Base-by-base conservation (phyloP, 495 filamentous ascomycete species). In the Endocarpon pusillum region DNA sequence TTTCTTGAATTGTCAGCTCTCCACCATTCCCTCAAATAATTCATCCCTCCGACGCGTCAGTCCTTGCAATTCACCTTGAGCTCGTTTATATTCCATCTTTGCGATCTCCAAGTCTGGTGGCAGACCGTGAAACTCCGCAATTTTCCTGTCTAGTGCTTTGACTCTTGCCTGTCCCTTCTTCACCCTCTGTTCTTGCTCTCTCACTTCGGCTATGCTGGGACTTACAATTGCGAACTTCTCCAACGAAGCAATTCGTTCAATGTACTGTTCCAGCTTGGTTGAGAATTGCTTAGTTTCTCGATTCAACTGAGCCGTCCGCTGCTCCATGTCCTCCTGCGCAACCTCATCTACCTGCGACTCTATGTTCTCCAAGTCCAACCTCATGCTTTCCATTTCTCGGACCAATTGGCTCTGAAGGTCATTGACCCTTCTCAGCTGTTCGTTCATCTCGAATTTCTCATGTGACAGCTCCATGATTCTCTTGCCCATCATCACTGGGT, bases 51-150 rank as follows among this genome's bases (percentile, higher is more conserved):
- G 50, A 41, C 52, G 55, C 27, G 56, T 72, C 28, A 81, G 51
- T 14, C 56, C 51, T 18, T 59, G 52, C 19, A 87, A 50, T 45
- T 84, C 73, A 9, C 46, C 52, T 32, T 77, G 66, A 38, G 81
- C 45, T 25, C 60, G 55, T 43, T 77, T 75, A 26, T 87, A 64
- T 49, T 76, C 71, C 11, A 61, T 46, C 38, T 73, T 61, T 17
- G 82, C 81, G 18, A 66, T 61, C 32, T 76, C 66, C 19, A 66
- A 53, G 41, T 87, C 76, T 10, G 68, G 69, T 9, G 83, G 78
- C 38, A 93, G 47, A 5, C 76, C 71, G 39, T 73, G 64, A 42
- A 78, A 87, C 3, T 54, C 59, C 16, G 57, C 54, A 22, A 78
- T 67, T 0, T 52, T 61, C 12, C 53, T 50, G 37, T 71, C 63